These are phyloP conservation scores for Yamadazyma kitorensis DNA, from an alignment of 805 yeast species.

Conservation along the genomic window DNA sequence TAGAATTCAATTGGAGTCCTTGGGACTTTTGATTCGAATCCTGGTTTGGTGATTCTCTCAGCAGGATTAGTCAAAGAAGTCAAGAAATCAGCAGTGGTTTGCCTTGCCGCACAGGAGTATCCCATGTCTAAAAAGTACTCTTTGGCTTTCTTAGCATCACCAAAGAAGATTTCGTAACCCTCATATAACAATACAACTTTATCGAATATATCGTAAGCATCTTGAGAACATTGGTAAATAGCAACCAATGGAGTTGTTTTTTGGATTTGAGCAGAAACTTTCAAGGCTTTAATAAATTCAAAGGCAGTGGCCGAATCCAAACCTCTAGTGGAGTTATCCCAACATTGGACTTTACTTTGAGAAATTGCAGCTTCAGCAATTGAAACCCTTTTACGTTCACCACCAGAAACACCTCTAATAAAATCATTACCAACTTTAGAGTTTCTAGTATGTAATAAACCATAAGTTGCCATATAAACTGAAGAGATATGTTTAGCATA, in stretches of 20 bases:
- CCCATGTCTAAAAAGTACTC: constrained; percentile 60
- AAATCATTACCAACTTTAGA: constrained; percentile 64
- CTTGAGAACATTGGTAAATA: constrained; percentile 52
- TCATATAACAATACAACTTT: constrained; percentile 46
- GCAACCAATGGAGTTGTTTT: constrained; percentile 59
- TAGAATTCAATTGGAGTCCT: constrained; percentile 57
- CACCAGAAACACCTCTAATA: constrained; percentile 77
- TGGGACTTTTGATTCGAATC: constrained; percentile 55
- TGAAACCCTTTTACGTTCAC: constrained; percentile 83
- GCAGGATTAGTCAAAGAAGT: constrained; percentile 67
- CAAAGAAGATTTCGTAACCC: constrained; percentile 47
- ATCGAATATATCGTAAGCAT: constrained; percentile 47
- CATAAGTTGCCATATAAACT: constrained; percentile 45
- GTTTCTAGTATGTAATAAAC: constrained; percentile 51
- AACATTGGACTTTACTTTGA: constrained; percentile 52
- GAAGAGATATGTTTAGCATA: constrained; percentile 41
- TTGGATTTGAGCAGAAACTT: constrained; percentile 51
- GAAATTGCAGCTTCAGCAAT: constrained; percentile 73
- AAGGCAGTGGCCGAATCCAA: constrained; percentile 81
- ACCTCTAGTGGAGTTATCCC: constrained; percentile 84
- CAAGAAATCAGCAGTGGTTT: constrained; percentile 66
- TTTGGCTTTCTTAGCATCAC: constrained; percentile 41
- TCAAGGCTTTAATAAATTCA: constrained; percentile 68
- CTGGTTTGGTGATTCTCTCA: constrained; percentile 51
- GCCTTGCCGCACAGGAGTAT: constrained; percentile 57